Evolutionary conservation across 345 rosid species (phyloP), one percentile per base, ranked within the genome.

Genomic region (thale cress (Arabidopsis thaliana)): DNA sequence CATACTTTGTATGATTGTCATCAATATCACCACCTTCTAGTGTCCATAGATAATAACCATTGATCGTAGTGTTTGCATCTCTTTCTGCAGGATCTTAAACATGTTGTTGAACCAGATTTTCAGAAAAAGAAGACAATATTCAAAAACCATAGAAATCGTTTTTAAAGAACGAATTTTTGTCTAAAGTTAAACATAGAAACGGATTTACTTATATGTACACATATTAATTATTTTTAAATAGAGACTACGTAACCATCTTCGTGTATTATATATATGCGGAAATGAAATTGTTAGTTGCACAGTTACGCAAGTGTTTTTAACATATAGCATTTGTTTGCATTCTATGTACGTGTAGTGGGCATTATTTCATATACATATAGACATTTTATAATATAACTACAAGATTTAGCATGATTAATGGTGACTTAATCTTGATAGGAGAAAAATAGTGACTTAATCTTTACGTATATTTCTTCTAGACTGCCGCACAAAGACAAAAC

Each of bases 321-420:
- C 68, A 37, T 65, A 33, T 78, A 78, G 49, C 63, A 59, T 66
- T 78, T 78, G 72, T 65, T 58, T 66, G 64, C 49, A 42, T 65
- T 57, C 71, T 76, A 2, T 16, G 4, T 38, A 71, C 76, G 66
- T 77, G 60, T 71, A 71, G 20, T 48, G 34, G 56, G 65, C 72
- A 71, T 64, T 71, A 71, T 56, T 69, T 44, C 59, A 51, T 67
- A 37, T 7, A 51, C 52, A 37, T 7, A 42, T 34, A 45, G 48
- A 45, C 25, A 61, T 51, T 68, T 24, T 46, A 8, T 60, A 76
- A 75, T 67, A 62, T 24, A 24, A 36, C 49, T 33, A 45, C 42
- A 37, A 11, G 42, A 69, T 58, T 46, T 71, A 71, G 77, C 62
- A 72, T 78, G 77, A 72, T 49, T 78, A 65, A 25, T 45, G 79